Evolutionary conservation across 2,329 filamentous ascomycete genomes (phyloP).

Genomic region (Thelonectria rubi): DNA sequence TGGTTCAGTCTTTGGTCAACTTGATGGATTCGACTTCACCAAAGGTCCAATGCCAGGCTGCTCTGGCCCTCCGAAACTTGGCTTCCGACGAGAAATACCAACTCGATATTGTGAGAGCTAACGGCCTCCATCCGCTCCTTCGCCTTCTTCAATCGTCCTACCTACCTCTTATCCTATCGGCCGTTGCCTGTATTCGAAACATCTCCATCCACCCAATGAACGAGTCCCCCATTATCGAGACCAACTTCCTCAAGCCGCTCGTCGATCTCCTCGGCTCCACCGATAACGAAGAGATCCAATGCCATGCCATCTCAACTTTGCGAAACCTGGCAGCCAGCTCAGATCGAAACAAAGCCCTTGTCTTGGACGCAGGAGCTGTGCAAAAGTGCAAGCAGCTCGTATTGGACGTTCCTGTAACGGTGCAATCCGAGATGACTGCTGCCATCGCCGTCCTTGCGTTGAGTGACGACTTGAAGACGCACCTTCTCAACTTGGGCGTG

Average conservation of each 20-base stretch:
- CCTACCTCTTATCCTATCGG: conserved; percentile 92
- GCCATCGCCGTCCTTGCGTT: conserved; percentile 95
- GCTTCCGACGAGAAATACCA: conserved; percentile 99
- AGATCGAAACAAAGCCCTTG: conserved; percentile 97
- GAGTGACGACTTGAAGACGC: conserved; percentile 93
- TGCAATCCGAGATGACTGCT: conserved; percentile 99
- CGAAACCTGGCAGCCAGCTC: conserved; percentile 96
- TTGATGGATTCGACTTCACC: conserved; percentile 97
- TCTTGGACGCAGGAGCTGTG: conserved; percentile 93
- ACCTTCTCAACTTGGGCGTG: conserved; percentile 89
- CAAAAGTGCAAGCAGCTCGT: conserved; percentile 99
- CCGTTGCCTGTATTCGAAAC: conserved; percentile 97
- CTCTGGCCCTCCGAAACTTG: conserved; percentile 90
- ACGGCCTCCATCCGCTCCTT: conserved; percentile 84
- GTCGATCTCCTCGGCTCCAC: conserved; percentile 94
- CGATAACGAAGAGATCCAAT: conserved; percentile 98
- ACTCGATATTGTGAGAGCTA: conserved; percentile 92
- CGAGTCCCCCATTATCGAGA: conserved; percentile 98
- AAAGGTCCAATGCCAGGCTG: conserved; percentile 98
- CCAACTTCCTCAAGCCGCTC: conserved; percentile 91
- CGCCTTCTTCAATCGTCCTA: conserved; percentile 95
- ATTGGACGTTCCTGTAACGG: conserved; percentile 88
- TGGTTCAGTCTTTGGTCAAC: conserved; percentile 93
- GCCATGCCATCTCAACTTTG: conserved; percentile 96
- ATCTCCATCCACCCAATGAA: conserved; percentile 98